Evolutionary conservation across 2,329 filamentous ascomycete genomes (phyloP).

Genomic region (Escovopsis weberi): DNA sequence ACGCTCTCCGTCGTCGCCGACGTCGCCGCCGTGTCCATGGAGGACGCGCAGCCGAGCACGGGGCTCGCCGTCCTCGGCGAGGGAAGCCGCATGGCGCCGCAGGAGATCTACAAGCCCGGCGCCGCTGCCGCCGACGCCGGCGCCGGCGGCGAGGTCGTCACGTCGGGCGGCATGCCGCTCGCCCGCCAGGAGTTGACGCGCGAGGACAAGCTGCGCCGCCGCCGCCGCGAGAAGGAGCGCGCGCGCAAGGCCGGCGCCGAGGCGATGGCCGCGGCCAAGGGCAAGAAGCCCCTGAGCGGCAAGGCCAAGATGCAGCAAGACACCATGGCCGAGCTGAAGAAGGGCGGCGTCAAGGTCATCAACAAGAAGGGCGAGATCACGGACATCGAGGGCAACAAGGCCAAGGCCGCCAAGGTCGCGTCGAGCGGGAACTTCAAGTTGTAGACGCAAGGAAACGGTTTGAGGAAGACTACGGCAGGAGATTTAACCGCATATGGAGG

Average conservation of each 20-base stretch:
- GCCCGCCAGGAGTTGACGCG: conserved; percentile 75
- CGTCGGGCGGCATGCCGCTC: conserved; percentile 63
- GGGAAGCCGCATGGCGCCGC: conserved; percentile 71
- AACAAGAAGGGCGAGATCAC: conserved; percentile 77
- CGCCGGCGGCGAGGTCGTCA: conserved; percentile 34
- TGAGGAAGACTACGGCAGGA: background rate
- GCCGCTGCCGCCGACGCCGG: conserved; percentile 35
- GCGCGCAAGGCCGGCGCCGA: conserved; percentile 51
- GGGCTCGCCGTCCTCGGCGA: conserved; percentile 57
- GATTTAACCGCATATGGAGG: background rate
- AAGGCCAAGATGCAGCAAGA: conserved; percentile 34
- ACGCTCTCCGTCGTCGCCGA: conserved; percentile 77
- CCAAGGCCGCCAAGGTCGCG: conserved; percentile 35
- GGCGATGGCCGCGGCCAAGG: conserved; percentile 12
- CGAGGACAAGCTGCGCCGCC: conserved; percentile 65
- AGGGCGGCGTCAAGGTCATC: conserved; percentile 82
- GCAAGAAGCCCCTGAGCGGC: conserved; percentile 37
- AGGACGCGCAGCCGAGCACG: conserved; percentile 81
- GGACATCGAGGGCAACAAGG: conserved; percentile 70
- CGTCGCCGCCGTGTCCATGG: conserved; percentile 83
- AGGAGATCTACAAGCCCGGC: conserved; percentile 83
- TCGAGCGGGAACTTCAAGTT: conserved; percentile 49
- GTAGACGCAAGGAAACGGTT: conserved; percentile 18
- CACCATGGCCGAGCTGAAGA: conserved; percentile 55
- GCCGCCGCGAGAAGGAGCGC: conserved; percentile 75